Evolutionary conservation across 2,329 filamentous ascomycete species (phyloP).

Genomic region (Sporothrix humicola): DNA sequence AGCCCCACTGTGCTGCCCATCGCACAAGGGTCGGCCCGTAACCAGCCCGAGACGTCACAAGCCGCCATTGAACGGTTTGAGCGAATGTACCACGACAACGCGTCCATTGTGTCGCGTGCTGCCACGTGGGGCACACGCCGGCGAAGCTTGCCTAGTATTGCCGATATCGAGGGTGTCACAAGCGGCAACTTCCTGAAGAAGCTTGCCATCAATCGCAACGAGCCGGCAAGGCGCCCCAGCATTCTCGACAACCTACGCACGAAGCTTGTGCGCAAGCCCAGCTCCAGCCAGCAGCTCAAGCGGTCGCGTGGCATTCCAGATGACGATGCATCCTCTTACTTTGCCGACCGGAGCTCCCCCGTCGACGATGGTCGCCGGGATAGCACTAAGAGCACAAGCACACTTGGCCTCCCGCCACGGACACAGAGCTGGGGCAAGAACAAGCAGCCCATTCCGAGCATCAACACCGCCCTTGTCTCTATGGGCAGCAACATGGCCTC

Average conservation of each 20-base stretch:
- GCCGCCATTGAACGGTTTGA: constrained; percentile 61
- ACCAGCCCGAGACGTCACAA: constrained; percentile 58
- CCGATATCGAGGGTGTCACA: constrained; percentile 64
- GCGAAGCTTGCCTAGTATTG: constrained; percentile 64
- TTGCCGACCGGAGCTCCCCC: constrained; percentile 42
- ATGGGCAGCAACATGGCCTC: constrained; percentile 62
- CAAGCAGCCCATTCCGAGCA: constrained; percentile 59
- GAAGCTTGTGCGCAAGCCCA: constrained; percentile 56
- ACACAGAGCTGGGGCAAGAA: constrained; percentile 56
- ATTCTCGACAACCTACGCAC: constrained; percentile 59
- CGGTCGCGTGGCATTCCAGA: constrained; percentile 51
- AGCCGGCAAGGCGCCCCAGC: constrained; percentile 55
- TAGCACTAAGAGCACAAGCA: constrained; percentile 51
- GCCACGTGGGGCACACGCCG: constrained; percentile 74
- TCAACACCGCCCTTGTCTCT: constrained; percentile 63
- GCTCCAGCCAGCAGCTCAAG: constrained; percentile 53
- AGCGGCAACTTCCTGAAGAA: constrained; percentile 69
- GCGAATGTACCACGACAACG: constrained; percentile 59
- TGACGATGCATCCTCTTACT: constrained; percentile 45
- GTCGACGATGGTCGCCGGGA: constrained; percentile 40
- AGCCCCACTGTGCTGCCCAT: constrained; percentile 56
- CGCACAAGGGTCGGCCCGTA: constrained; percentile 42
- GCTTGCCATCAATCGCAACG: constrained; percentile 58
- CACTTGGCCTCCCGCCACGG: constrained; percentile 58
- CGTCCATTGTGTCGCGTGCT: constrained; percentile 64